Conservation (phyloP, 2,329 filamentous ascomycete genomes). For the Purpureocillium lavendulum region DNA sequence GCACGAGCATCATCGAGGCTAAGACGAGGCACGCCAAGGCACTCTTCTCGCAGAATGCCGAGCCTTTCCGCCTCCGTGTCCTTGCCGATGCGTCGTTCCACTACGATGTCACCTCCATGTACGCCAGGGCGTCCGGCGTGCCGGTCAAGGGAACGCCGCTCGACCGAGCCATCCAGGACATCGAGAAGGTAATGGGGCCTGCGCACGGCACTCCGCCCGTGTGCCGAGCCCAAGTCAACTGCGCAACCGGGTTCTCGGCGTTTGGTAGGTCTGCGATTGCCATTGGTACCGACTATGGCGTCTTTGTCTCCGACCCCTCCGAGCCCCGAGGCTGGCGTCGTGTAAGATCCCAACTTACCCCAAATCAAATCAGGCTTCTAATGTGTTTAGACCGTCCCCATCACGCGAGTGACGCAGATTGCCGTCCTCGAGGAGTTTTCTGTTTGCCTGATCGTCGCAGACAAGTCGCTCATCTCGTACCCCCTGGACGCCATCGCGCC, state of each 20-base stretch:
- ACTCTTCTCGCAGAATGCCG: conserved; percentile 83
- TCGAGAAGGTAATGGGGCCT: conserved; percentile 69
- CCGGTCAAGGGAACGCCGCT: conserved; percentile 85
- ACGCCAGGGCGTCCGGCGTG: conserved; percentile 56
- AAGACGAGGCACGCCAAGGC: conserved; percentile 90
- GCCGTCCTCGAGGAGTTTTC: conserved; percentile 94
- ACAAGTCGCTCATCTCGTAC: conserved; percentile 86
- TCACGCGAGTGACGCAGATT: conserved; percentile 77
- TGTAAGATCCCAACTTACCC: conserved; percentile 42
- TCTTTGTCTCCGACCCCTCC: conserved; percentile 80
- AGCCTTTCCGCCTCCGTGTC: conserved; percentile 86
- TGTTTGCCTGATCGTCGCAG: conserved; percentile 81
- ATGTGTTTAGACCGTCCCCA: conserved; percentile 59
- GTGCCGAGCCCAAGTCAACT: conserved; percentile 82
- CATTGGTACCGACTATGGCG: conserved; percentile 89
- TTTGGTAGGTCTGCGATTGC: conserved; percentile 83
- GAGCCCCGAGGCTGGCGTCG: conserved; percentile 88
- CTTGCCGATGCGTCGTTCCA: conserved; percentile 89
- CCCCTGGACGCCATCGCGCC: conserved; percentile 78
- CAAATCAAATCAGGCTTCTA: not conserved
- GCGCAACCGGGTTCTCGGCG: conserved; percentile 80
- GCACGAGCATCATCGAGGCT: conserved; percentile 84
- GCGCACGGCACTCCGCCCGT: conserved; percentile 66
- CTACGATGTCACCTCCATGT: conserved; percentile 56
- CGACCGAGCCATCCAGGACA: conserved; percentile 80